phyloP scores from a whole-genome alignment of 83 land plant genomes.

The Diphasiastrum complanatum region DNA sequence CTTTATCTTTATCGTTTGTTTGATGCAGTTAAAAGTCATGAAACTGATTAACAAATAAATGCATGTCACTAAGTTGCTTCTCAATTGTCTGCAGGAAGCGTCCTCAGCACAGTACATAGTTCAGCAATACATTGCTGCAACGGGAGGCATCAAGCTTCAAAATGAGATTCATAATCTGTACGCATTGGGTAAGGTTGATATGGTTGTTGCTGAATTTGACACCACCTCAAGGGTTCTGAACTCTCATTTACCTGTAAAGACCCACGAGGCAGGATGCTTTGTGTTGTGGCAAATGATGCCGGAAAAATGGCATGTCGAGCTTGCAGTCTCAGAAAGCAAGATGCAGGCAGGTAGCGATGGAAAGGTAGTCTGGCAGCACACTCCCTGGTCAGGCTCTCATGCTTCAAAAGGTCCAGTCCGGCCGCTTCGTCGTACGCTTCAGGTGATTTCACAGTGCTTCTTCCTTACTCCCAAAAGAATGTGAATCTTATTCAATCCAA shows the following conservation, averaged over 20 bases:
- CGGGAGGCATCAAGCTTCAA: conserved; percentile 49
- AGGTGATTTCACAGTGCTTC: too few species aligned
- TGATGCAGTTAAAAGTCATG: too few species aligned
- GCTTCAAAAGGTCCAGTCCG: conserved; percentile 46
- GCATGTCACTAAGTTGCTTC: too few species aligned
- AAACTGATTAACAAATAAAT: too few species aligned
- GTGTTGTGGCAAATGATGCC: conserved; percentile 70
- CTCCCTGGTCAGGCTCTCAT: conserved; percentile 40
- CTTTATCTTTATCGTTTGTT: too few species aligned
- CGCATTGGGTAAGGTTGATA: conserved; percentile 49
- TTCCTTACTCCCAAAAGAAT: too few species aligned
- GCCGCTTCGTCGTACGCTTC: conserved; percentile 55
- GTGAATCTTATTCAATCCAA: too few species aligned
- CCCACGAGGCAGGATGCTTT: conserved; percentile 52
- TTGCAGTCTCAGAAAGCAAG: conserved; percentile 49
- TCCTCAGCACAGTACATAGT: conserved; percentile 75
- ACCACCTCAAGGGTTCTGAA: conserved; percentile 20
- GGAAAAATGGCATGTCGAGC: conserved; percentile 59
- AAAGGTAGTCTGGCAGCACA: conserved; percentile 58
- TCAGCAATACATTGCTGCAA: conserved; percentile 70
- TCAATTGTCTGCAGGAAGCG: conserved; percentile 60
- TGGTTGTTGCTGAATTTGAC: conserved; percentile 49
- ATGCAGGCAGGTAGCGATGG: conserved; percentile 57
- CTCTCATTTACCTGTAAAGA: conserved; percentile 11
- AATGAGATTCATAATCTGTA: conserved; percentile 51